These are phyloP conservation scores for Ascoidea tarda DNA, from an alignment of 805 yeast species.

Conservation along the genomic window DNA sequence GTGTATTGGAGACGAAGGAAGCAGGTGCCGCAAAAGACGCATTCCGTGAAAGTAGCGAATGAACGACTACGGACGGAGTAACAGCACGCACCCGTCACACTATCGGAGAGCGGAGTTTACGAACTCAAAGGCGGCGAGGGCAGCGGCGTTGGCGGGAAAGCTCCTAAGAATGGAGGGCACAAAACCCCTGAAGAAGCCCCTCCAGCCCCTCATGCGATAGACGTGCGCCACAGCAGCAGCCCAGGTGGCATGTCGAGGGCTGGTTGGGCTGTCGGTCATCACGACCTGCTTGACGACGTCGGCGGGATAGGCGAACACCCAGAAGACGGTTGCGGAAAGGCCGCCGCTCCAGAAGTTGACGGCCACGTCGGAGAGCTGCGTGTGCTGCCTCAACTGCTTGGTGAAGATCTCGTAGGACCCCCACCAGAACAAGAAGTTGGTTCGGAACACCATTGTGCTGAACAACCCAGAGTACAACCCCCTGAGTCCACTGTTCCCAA, in stretches of 20 bases:
- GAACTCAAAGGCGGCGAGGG: constrained; percentile 78
- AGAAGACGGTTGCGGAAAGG: constrained; percentile 69
- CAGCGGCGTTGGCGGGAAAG: constrained; percentile 92
- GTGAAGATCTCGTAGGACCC: constrained; percentile 79
- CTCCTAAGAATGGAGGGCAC: constrained; percentile 68
- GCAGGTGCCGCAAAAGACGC: too few species aligned
- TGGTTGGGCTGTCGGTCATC: constrained; percentile 62
- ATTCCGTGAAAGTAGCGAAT: too few species aligned
- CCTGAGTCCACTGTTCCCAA: constrained; percentile 45
- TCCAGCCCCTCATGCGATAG: constrained; percentile 42
- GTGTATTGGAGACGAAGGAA: too few species aligned
- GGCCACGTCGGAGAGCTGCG: constrained; percentile 50
- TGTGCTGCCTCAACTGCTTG: constrained; percentile 47
- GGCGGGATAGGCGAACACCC: constrained; percentile 81
- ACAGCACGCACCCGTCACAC: too few species aligned
- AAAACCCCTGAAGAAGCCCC: constrained; percentile 72
- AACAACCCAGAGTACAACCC: constrained; percentile 72
- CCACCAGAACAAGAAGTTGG: constrained; percentile 89
- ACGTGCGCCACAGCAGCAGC: constrained; percentile 57
- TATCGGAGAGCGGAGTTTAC: constrained; percentile 13
- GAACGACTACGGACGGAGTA: too few species aligned
- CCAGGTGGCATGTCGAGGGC: constrained; percentile 63
- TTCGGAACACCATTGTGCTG: constrained; percentile 80
- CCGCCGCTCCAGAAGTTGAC: constrained; percentile 92
- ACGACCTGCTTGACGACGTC: constrained; percentile 82